phyloP scores from a whole-genome alignment of 148 eudicot genomes.

The Chenopodium album region DNA sequence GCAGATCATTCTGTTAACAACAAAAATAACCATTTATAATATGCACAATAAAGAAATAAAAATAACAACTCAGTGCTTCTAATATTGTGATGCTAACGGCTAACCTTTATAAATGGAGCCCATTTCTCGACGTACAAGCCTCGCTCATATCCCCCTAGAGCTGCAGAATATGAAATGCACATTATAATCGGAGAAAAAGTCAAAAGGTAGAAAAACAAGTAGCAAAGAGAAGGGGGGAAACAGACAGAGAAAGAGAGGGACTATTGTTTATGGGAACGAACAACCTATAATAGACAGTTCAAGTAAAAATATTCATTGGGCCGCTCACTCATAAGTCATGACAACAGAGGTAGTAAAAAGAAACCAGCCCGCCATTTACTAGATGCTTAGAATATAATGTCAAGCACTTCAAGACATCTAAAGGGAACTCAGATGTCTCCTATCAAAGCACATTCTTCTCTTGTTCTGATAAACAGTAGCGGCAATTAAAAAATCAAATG shows the following conservation, averaged over 20 bases:
- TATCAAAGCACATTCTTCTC: too few species aligned
- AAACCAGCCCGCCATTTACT: background rate
- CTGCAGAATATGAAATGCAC: slow-evolving; percentile 37
- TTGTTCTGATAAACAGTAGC: too few species aligned
- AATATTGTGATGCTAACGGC: slow-evolving; percentile 41
- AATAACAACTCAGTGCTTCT: background rate
- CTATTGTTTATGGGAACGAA: too few species aligned
- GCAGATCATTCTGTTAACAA: background rate
- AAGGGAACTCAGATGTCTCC: background rate
- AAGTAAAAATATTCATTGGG: background rate
- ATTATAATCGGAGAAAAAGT: background rate
- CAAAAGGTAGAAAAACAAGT: background rate
- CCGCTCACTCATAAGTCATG: background rate
- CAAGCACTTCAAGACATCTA: background rate
- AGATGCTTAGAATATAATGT: background rate
- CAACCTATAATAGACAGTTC: background rate
- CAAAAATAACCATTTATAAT: background rate
- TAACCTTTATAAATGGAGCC: slow-evolving; percentile 97
- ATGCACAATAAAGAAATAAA: background rate
- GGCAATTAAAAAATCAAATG: too few species aligned
- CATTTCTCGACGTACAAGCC: slow-evolving; percentile 92
- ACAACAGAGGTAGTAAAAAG: background rate
- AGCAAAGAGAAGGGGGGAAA: too few species aligned
- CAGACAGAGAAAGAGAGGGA: too few species aligned
- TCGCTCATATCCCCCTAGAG: slow-evolving; percentile 86